Evolutionary conservation across 805 yeast genomes (phyloP).

Genomic region (Starmerella cellae): DNA sequence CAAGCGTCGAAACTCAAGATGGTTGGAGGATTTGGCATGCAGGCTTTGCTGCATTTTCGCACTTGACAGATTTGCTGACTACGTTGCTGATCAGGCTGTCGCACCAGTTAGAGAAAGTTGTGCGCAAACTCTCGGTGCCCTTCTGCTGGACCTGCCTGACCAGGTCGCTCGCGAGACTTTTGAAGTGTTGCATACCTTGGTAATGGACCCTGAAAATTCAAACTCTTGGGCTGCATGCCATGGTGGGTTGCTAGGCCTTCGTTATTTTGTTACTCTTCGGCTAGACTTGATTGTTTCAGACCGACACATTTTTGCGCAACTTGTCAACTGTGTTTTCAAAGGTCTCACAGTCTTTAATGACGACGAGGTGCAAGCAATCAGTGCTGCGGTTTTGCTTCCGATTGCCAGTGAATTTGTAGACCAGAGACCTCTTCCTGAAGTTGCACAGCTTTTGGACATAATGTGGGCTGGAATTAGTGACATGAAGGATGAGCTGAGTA

Average conservation of each 20-base stretch:
- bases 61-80: slow-evolving; percentile 90
- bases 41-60: slow-evolving; percentile 77
- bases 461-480: slow-evolving; percentile 85
- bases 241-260: slow-evolving; percentile 89
- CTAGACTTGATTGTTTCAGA: slow-evolving; percentile 59
- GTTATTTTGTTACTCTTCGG: slow-evolving; percentile 83
- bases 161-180: slow-evolving; percentile 50
- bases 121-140: slow-evolving; percentile 86
- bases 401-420: slow-evolving; percentile 78
- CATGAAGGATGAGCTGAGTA: slow-evolving; percentile 81
- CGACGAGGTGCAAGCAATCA: slow-evolving; percentile 94
- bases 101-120: slow-evolving; percentile 97
- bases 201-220: slow-evolving; percentile 39
- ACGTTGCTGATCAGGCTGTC: slow-evolving; percentile 91
- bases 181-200: slow-evolving; percentile 49
- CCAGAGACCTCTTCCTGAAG: slow-evolving; percentile 34
- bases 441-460: slow-evolving; percentile 42
- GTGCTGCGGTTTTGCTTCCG: slow-evolving; percentile 86
- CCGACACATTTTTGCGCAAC: slow-evolving; percentile 46
- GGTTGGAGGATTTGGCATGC: slow-evolving; percentile 79
- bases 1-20: slow-evolving; percentile 45
- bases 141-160: slow-evolving; percentile 58
- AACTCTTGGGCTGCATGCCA: slow-evolving; percentile 91
- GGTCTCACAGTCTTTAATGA: slow-evolving; percentile 62
- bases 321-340: slow-evolving; percentile 72